Base-by-base conservation (phyloP, 1,284 basidiomycete genomes). In the Lentinus polychrous region DNA sequence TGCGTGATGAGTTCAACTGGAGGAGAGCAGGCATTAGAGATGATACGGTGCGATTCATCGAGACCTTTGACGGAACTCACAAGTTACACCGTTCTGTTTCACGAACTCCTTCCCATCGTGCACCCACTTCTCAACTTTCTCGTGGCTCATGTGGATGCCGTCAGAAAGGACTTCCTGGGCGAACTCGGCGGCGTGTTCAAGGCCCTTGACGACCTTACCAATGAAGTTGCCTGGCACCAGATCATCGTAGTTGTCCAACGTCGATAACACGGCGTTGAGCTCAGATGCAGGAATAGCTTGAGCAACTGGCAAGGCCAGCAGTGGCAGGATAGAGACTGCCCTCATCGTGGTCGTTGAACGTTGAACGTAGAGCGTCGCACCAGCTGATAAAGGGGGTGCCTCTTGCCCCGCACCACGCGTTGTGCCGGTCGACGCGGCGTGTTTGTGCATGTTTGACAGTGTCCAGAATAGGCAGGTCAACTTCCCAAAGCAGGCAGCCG, bases 1-100 rank as follows among this genome's bases (percentile, higher is more conserved):
- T 90, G 84, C 2, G 79, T 79, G 27, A 94, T 74, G 39, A 85
- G 74, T 61, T 91, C 85, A 62, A 89, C 86, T 90, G 52, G 18
- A 2, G 1, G 24, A 10, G 17, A 20, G 7, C 40, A 41, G 15
- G 40, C 8, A n/a, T n/a, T n/a, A 27, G 27, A 17, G 4, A 22
- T 39, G 11, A 11, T 35, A 33, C 23, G 17, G 22, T 8, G 38
- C 15, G 40, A 12, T n/a, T 6, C 35, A 15, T 23, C 36, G 24
- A 35, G 32, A 27, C 27, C n/a, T n/a, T n/a, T n/a, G 14, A 11
- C 8, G 20, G 7, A 27, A 70, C 76, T 61, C 61, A 88, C 83
- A 86, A 35, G 75, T 64, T 24, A 84, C 53, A 24, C 72, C 77
- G 50, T 84, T 70, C 66, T 85, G 75, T 60, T 79, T 79, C 57